These are phyloP conservation scores for Microcera coccophila DNA, from an alignment of 2,329 filamentous ascomycete genomes.

Conservation along the genomic window DNA sequence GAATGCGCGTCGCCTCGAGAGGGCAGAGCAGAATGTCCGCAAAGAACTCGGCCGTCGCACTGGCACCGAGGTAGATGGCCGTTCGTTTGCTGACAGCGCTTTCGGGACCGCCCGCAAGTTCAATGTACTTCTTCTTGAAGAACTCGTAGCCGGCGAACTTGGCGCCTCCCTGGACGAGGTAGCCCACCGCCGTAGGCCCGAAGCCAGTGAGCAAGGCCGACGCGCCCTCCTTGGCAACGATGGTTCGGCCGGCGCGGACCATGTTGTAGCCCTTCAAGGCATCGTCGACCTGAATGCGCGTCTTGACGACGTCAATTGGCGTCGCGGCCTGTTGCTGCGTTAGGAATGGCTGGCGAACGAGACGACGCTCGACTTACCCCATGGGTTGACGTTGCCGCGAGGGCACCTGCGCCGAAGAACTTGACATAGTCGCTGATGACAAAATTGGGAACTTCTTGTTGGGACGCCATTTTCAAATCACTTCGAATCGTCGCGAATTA, in stretches of 20 bases:
- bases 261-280: conserved; percentile 79
- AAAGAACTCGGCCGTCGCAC: conserved; percentile 66
- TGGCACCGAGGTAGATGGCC: conserved; percentile 67
- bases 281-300: conserved; percentile 85
- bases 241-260: conserved; percentile 72
- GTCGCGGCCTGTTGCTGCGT: conserved; percentile 42
- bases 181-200: conserved; percentile 80
- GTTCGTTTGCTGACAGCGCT: conserved; percentile 44
- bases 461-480: conserved; percentile 17
- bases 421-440: conserved; percentile 45
- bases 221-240: conserved; percentile 74
- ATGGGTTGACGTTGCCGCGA: conserved; percentile 50
- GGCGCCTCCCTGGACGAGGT: conserved; percentile 84
- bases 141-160: conserved; percentile 93
- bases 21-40: conserved; percentile 83
- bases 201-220: conserved; percentile 77
- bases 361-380: conserved; percentile 36
- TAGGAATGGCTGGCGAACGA: neutral
- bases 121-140: conserved; percentile 87
- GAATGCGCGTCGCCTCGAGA: conserved; percentile 75
- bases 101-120: conserved; percentile 55
- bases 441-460: conserved; percentile 39
- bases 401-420: conserved; percentile 51
- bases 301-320: conserved; percentile 73
- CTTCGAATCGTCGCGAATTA: conserved; percentile 1